A percentile compares a stretch with the other conserved stretches of the same genome.
Conservation (phyloP, 1,284 basidiomycete species). For the Leccinum subrobustum region DNA sequence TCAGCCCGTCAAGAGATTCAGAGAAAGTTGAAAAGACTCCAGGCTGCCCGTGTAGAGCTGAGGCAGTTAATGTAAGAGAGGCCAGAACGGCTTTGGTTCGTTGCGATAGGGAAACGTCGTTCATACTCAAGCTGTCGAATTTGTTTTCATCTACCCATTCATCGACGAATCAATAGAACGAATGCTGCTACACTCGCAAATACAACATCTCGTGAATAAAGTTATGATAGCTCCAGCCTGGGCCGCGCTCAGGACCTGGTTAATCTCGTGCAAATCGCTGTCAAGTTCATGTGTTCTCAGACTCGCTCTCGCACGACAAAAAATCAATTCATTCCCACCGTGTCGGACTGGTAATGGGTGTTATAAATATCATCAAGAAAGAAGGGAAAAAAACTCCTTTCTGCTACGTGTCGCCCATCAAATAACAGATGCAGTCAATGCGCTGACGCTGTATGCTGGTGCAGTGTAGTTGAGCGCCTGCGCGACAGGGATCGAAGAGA, state of each 20-base stretch:
- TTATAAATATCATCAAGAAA: neutral
- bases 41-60: constrained; percentile 50
- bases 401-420: neutral
- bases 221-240: neutral
- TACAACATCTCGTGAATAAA: neutral
- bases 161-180: neutral
- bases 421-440: constrained; percentile 34
- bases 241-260: neutral
- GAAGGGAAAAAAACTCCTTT: neutral
- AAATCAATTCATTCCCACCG: neutral
- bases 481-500: constrained; percentile 45
- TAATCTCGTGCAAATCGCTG: neutral
- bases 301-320: neutral
- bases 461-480: constrained; percentile 54
- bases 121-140: neutral
- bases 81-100: neutral
- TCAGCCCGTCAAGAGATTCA: constrained; percentile 47
- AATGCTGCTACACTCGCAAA: neutral
- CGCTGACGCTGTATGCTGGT: constrained; percentile 56
- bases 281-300: neutral
- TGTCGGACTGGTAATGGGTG: neutral
- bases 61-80: constrained; percentile 16
- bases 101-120: neutral
- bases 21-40: constrained; percentile 54
- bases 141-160: neutral